These are phyloP conservation scores for Capronia epimyces DNA, from an alignment of 2,329 filamentous ascomycete genomes.

Conservation along the genomic window DNA sequence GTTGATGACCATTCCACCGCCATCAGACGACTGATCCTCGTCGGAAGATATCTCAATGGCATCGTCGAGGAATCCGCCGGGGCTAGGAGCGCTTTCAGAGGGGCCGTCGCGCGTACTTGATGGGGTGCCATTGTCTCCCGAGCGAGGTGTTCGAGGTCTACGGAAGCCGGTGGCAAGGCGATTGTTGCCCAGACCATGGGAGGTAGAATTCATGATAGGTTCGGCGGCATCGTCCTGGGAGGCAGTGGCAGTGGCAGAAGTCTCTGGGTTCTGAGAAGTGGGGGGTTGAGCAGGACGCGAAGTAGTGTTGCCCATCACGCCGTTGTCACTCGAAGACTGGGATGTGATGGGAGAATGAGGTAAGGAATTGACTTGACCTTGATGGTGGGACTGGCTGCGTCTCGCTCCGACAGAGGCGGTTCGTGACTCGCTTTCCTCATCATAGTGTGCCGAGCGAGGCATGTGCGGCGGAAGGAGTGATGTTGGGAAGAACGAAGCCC, in stretches of 20 bases:
- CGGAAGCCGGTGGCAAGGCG: slow-evolving; percentile 25
- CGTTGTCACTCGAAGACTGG: neutral
- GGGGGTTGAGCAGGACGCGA: neutral
- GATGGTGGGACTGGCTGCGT: slow-evolving; percentile 27
- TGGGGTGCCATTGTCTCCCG: neutral
- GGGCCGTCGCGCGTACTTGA: neutral
- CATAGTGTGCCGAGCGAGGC: slow-evolving; percentile 33
- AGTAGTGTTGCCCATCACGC: slow-evolving; percentile 4
- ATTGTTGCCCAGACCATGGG: slow-evolving; percentile 23
- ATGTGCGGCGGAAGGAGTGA: neutral
- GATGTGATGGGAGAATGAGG: neutral
- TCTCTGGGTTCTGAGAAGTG: neutral
- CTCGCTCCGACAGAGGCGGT: slow-evolving; percentile 42
- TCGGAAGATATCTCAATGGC: slow-evolving; percentile 31
- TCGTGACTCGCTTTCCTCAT: slow-evolving; percentile 40
- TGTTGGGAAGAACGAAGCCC: neutral
- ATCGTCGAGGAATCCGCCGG: slow-evolving; percentile 15
- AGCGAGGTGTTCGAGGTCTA: slow-evolving; percentile 10
- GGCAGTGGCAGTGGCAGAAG: neutral
- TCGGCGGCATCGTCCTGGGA: neutral
- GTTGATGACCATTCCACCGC: slow-evolving; percentile 42
- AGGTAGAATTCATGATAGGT: neutral
- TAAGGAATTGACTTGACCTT: slow-evolving; percentile 15
- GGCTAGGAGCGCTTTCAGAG: neutral
- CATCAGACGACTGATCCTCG: slow-evolving; percentile 30